Conservation (phyloP, 176 grass and related monocot genomes). For the Guadua angustifolia region DNA sequence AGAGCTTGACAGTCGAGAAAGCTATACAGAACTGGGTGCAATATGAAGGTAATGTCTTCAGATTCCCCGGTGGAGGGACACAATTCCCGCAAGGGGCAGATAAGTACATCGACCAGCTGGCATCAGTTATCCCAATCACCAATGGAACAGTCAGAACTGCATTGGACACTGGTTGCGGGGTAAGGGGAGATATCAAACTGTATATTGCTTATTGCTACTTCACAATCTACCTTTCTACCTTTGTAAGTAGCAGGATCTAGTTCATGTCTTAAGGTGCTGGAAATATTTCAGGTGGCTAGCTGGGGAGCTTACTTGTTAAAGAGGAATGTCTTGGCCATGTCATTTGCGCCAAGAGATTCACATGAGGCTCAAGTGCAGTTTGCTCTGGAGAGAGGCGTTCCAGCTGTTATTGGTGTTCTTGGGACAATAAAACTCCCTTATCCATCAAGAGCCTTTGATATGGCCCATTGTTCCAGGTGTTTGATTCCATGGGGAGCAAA, state of each 20-base stretch:
- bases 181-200: constrained; percentile 44
- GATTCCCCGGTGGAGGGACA: constrained; percentile 91
- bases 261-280: constrained; percentile 7
- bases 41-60: constrained; percentile 87
- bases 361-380: constrained; percentile 97
- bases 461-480: constrained; percentile 98
- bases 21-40: constrained; percentile 98
- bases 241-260: neutral
- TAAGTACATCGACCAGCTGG: constrained; percentile 90
- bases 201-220: constrained; percentile 11
- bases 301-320: constrained; percentile 96
- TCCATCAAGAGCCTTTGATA: constrained; percentile 93
- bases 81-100: constrained; percentile 95
- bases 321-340: constrained; percentile 90
- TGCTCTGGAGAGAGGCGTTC: constrained; percentile 94
- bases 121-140: constrained; percentile 74
- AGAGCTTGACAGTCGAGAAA: constrained; percentile 95
- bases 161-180: constrained; percentile 93
- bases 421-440: constrained; percentile 90
- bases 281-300: constrained; percentile 84
- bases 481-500: constrained; percentile 91
- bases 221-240: neutral
- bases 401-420: constrained; percentile 88
- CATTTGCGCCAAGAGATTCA: constrained; percentile 92
- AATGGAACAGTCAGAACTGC: constrained; percentile 95